These are phyloP conservation scores for Prinsepia uniflora DNA, from an alignment of 306 rosid species.

Conservation along the genomic window DNA sequence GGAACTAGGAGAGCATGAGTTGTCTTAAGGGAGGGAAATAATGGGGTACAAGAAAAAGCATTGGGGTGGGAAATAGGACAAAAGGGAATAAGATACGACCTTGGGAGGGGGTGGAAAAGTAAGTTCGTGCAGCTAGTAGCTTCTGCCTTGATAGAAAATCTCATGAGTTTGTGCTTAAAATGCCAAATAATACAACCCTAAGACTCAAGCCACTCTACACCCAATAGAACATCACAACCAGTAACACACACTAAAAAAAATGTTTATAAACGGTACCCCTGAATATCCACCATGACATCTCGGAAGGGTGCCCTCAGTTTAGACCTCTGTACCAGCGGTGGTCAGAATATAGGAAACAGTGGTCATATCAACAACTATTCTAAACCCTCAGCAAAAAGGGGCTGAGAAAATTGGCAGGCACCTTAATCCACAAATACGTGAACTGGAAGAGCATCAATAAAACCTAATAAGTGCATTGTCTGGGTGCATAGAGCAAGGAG, in stretches of 20 bases:
- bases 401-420: not conserved
- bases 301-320: not conserved
- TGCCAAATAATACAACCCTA: not conserved
- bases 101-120: accelerated
- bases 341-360: accelerated
- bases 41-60: accelerated
- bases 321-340: not conserved
- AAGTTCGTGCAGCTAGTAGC: no score
- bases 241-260: no score
- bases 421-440: accelerated
- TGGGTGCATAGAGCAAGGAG: no score
- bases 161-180: not conserved
- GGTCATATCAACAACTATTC: accelerated
- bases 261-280: no score
- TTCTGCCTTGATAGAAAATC: no score
- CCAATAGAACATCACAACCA: not conserved
- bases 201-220: accelerated
- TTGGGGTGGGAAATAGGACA: accelerated
- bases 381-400: accelerated
- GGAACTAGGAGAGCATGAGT: accelerated
- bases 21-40: accelerated
- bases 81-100: accelerated
- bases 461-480: not conserved
- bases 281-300: accelerated
- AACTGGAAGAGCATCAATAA: not conserved